Conservation (phyloP, 106 monocot genomes). For the Dendrobium nobile region DNA sequence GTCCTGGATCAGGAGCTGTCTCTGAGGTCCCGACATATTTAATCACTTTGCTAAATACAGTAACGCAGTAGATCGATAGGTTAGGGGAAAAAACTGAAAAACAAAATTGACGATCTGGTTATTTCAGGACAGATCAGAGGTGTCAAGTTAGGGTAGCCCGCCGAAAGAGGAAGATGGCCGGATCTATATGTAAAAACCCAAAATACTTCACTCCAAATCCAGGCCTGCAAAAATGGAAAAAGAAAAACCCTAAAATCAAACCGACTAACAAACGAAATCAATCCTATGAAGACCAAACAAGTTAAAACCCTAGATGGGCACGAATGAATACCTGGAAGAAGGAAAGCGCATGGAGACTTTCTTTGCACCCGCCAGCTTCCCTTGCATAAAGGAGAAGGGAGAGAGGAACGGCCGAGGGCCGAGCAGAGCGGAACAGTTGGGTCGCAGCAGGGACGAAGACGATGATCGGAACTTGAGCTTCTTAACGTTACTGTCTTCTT, state of each 20-base stretch:
- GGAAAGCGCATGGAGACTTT: conserved; percentile 18
- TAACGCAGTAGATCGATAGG: background rate
- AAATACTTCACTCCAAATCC: conserved; percentile 44
- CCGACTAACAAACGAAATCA: background rate
- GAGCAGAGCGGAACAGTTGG: background rate
- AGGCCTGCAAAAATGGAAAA: conserved; percentile 15
- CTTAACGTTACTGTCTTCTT: background rate
- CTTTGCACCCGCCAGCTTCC: conserved; percentile 4
- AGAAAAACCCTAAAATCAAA: background rate
- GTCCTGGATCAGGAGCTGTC: conserved; percentile 14
- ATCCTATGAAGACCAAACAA: background rate
- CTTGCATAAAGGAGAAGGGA: conserved; percentile 1
- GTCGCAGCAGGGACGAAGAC: background rate
- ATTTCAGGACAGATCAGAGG: background rate
- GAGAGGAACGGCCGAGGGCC: background rate
- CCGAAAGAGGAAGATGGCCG: conserved; percentile 13
- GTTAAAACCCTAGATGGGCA: background rate
- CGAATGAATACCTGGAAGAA: conserved; percentile 7
- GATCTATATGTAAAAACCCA: conserved; percentile 35
- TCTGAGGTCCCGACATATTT: conserved; percentile 23
- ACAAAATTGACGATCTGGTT: conserved; percentile 3
- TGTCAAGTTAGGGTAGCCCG: conserved; percentile 24
- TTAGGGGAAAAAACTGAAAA: background rate
- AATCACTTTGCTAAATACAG: background rate
- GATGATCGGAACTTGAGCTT: background rate